Conservation (phyloP, 768 basidiomycete genomes). For the Kwoniella bestiolae region DNA sequence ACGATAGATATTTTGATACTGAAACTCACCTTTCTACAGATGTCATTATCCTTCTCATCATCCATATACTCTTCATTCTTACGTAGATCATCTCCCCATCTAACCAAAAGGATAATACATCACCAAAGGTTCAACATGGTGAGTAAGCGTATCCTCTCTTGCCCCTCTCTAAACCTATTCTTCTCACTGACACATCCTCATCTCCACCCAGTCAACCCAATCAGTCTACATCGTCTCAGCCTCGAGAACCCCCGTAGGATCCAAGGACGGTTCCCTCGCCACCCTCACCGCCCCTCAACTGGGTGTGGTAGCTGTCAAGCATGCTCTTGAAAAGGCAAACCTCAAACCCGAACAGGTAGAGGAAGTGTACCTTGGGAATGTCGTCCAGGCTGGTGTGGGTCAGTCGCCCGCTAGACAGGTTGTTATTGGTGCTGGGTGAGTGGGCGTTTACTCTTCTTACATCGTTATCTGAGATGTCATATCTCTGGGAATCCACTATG, state of each 20-base stretch:
- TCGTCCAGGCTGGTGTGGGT: conserved; percentile 95
- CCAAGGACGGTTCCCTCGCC: conserved; percentile 87
- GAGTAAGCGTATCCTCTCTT: neutral
- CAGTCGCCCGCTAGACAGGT: conserved; percentile 99
- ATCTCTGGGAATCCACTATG: no score
- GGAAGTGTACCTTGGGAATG: conserved; percentile 96
- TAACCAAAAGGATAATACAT: neutral
- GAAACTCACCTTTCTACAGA: neutral
- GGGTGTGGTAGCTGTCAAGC: conserved; percentile 84
- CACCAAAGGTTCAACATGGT: neutral
- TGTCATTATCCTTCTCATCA: neutral
- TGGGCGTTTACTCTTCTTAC: neutral
- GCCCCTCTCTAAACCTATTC: no score
- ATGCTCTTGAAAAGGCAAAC: conserved; percentile 78
- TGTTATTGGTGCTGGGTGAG: conserved; percentile 78
- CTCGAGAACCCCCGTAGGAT: conserved; percentile 90
- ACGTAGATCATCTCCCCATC: neutral
- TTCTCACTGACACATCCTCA: no score
- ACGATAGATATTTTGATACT: neutral
- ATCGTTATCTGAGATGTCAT: neutral
- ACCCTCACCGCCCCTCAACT: conserved; percentile 87
- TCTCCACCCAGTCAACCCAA: conserved; percentile 19
- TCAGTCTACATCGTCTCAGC: conserved; percentile 76
- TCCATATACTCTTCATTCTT: neutral
- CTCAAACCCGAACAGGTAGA: conserved; percentile 83